A percentile compares a stretch with the other conserved stretches of the same genome.
Conservation (phyloP, 192 early-diverging fungal genomes). For the Cladochytrium replicatum region DNA sequence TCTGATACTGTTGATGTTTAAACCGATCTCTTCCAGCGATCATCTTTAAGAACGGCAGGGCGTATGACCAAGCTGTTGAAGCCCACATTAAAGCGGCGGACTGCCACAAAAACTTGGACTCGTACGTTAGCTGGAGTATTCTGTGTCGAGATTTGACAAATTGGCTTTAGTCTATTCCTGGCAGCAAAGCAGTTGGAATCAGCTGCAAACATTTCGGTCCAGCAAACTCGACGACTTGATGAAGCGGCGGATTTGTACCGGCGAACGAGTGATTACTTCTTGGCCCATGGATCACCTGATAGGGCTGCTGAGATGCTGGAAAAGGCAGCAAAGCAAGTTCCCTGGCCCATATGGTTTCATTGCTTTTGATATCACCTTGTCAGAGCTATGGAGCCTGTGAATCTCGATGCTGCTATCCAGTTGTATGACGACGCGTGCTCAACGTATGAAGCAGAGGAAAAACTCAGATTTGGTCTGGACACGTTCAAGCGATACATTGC, state of each 20-base stretch:
- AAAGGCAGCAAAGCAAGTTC: slow-evolving; percentile 64
- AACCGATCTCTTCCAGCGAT: slow-evolving; percentile 29
- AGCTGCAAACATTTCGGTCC: slow-evolving; percentile 49
- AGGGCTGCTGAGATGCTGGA: slow-evolving; percentile 65
- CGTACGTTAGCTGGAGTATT: slow-evolving; percentile 25
- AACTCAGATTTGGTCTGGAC: slow-evolving; percentile 53
- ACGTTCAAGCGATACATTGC: slow-evolving; percentile 53
- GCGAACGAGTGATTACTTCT: slow-evolving; percentile 54
- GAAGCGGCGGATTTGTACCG: slow-evolving; percentile 58
- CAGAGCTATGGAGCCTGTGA: slow-evolving; percentile 56
- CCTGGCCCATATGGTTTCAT: slow-evolving; percentile 1
- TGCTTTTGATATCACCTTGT: neutral
- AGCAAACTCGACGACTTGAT: slow-evolving; percentile 52
- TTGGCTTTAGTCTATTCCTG: slow-evolving; percentile 44
- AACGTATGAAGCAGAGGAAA: slow-evolving; percentile 69
- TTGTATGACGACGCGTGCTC: slow-evolving; percentile 52
- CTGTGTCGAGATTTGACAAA: neutral
- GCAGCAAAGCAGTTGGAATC: slow-evolving; percentile 61
- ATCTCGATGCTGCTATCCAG: slow-evolving; percentile 50
- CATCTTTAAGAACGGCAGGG: slow-evolving; percentile 57
- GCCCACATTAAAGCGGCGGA: slow-evolving; percentile 61
- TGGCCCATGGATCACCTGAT: slow-evolving; percentile 53
- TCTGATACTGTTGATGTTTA: neutral
- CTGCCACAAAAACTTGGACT: slow-evolving; percentile 43
- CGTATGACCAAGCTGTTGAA: slow-evolving; percentile 59